Percentiles rank a stretch among this genome's conserved stretches.
These are phyloP conservation scores for Geotrichum reessii DNA, from an alignment of 1,139 yeast species.

Conservation along the genomic window DNA sequence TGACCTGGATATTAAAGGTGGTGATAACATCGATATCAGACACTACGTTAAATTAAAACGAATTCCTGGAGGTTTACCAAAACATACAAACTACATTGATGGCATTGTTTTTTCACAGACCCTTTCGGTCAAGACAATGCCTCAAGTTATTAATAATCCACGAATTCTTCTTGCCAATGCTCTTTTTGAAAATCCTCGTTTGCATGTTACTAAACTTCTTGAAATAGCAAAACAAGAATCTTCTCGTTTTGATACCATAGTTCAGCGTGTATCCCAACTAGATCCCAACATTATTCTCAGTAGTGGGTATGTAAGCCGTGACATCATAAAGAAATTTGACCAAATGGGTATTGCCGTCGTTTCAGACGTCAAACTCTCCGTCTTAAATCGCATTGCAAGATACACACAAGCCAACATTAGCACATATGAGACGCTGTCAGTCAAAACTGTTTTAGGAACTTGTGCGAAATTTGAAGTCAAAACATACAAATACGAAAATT, in stretches of 20 bases:
- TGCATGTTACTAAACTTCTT: constrained; percentile 68
- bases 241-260: constrained; percentile 77
- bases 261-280: constrained; percentile 68
- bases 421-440: constrained; percentile 59
- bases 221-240: constrained; percentile 84
- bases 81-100: constrained; percentile 57
- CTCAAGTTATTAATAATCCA: constrained; percentile 56
- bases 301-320: constrained; percentile 77
- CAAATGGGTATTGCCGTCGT: constrained; percentile 76
- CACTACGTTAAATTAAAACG: constrained; percentile 84
- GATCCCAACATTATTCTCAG: constrained; percentile 77
- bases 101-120: constrained; percentile 85
- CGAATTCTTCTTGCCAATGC: constrained; percentile 78
- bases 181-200: constrained; percentile 79
- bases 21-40: constrained; percentile 77
- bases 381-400: constrained; percentile 71
- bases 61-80: constrained; percentile 62
- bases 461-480: constrained; percentile 70
- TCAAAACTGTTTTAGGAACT: constrained; percentile 58
- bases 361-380: constrained; percentile 73
- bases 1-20: constrained; percentile 51
- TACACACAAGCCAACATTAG: constrained; percentile 78
- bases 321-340: constrained; percentile 69
- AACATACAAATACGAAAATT: constrained; percentile 49
- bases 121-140: constrained; percentile 79